Conservation (phyloP, 805 yeast genomes). For the Sporopachydermia lactativora region DNA sequence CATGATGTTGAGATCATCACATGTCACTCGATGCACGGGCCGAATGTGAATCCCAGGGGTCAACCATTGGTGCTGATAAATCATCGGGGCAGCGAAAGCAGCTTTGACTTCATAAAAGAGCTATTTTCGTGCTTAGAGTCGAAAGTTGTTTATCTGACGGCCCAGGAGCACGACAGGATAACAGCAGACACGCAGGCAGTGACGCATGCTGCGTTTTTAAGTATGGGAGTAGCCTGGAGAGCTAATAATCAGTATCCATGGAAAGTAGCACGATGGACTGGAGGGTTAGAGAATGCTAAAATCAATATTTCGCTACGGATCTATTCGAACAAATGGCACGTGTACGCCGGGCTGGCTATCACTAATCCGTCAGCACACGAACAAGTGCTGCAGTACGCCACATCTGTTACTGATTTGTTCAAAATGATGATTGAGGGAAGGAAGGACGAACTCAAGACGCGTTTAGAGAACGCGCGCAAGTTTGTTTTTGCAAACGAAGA, state of each 20-base stretch:
- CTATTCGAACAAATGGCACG: conserved; percentile 93
- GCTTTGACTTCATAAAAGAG: conserved; percentile 44
- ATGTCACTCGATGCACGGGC: conserved; percentile 91
- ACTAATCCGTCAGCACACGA: conserved; percentile 90
- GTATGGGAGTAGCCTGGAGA: conserved; percentile 97
- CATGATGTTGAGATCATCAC: conserved; percentile 70
- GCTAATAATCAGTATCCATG: conserved; percentile 78
- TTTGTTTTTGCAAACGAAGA: conserved; percentile 59
- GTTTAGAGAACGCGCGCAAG: conserved; percentile 54
- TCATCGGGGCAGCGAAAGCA: conserved; percentile 45
- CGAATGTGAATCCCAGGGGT: conserved; percentile 74
- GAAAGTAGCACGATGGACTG: conserved; percentile 70
- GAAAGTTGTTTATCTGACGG: conserved; percentile 60
- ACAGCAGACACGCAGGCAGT: conserved; percentile 99
- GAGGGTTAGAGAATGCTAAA: conserved; percentile 93
- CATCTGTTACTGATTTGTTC: conserved; percentile 69
- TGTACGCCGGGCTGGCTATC: conserved; percentile 93
- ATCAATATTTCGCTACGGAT: conserved; percentile 86
- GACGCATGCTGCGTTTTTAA: conserved; percentile 91
- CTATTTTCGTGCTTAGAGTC: conserved; percentile 65
- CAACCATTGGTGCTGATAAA: conserved; percentile 84
- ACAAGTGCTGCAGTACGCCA: conserved; percentile 82
- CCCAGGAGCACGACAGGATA: conserved; percentile 83
- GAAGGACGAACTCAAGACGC: conserved; percentile 36
- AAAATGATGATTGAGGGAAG: conserved; percentile 68